Conservation (phyloP, 2,329 filamentous ascomycete genomes). For the Cytospora schulzeri region DNA sequence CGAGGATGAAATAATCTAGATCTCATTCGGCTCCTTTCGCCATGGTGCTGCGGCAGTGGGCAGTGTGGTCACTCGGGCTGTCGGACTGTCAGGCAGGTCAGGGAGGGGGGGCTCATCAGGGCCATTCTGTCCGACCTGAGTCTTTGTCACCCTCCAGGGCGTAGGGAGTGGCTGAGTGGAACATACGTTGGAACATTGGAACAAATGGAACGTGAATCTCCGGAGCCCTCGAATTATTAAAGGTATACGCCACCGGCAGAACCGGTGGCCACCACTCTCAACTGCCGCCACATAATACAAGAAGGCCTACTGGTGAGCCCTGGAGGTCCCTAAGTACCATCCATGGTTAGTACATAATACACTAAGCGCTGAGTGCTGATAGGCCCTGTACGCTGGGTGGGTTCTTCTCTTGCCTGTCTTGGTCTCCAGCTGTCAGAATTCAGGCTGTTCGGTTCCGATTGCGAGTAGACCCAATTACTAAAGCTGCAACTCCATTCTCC, state of each 20-base stretch:
- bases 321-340: too few relatives aligned
- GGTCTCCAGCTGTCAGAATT: neutral
- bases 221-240: neutral
- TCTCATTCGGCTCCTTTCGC: conserved; percentile 2
- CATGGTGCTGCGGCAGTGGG: conserved; percentile 6
- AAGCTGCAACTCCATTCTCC: neutral
- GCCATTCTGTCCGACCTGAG: neutral
- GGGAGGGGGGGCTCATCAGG: conserved; percentile 10
- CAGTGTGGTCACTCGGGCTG: neutral
- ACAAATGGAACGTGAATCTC: neutral
- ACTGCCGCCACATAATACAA: neutral
- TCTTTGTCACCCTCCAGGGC: neutral
- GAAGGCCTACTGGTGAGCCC: too few relatives aligned
- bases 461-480: neutral
- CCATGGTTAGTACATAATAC: too few relatives aligned
- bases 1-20: neutral
- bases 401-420: neutral
- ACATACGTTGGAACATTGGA: neutral
- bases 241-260: neutral
- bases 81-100: neutral
- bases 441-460: neutral
- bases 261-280: neutral
- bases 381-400: neutral
- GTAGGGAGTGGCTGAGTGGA: neutral
- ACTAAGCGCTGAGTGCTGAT: neutral